A percentile compares a stretch with the other conserved stretches of the same genome.
Evolutionary conservation across 2,329 filamentous ascomycete genomes (phyloP).

Genomic region (Colletotrichum echinochloae): DNA sequence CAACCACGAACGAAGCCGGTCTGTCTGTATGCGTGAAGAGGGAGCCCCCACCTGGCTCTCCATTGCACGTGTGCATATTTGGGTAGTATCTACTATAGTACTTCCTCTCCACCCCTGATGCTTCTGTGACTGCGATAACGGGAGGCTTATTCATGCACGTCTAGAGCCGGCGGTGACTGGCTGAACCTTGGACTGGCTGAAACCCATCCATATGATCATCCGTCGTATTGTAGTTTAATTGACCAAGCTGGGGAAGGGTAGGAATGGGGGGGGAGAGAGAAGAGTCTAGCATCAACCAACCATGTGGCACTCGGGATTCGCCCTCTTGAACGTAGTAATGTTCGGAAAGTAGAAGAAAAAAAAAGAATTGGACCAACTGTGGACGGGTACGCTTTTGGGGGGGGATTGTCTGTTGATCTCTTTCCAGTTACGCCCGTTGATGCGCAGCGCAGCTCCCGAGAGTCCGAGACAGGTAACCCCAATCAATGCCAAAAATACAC

Average conservation of each 20-base stretch:
- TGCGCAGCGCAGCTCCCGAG: constrained; percentile 28
- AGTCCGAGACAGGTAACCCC: background rate
- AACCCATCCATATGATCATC: constrained; percentile 1
- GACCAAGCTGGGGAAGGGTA: background rate
- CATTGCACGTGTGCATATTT: too few relatives aligned
- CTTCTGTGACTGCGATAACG: constrained; percentile 14
- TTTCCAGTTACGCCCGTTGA: constrained; percentile 22
- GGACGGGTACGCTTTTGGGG: background rate
- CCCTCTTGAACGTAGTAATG: background rate
- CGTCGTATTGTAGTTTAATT: background rate
- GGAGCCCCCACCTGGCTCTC: background rate
- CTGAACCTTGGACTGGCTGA: background rate
- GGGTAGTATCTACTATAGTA: too few relatives aligned
- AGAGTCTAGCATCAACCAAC: background rate
- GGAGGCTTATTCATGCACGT: background rate
- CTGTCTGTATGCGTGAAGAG: background rate
- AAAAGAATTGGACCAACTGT: background rate
- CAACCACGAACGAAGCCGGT: background rate
- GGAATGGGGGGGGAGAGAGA: background rate
- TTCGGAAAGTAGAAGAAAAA: constrained; percentile 38
- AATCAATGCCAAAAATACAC: constrained; percentile 26
- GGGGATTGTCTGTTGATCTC: constrained; percentile 31
- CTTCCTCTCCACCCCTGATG: constrained; percentile 11
- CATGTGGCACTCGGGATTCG: constrained; percentile 16
- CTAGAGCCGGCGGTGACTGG: background rate